Evolutionary conservation across 352 stramenopile genomes (phyloP).

Genomic region (Phytophthora fragariae): DNA sequence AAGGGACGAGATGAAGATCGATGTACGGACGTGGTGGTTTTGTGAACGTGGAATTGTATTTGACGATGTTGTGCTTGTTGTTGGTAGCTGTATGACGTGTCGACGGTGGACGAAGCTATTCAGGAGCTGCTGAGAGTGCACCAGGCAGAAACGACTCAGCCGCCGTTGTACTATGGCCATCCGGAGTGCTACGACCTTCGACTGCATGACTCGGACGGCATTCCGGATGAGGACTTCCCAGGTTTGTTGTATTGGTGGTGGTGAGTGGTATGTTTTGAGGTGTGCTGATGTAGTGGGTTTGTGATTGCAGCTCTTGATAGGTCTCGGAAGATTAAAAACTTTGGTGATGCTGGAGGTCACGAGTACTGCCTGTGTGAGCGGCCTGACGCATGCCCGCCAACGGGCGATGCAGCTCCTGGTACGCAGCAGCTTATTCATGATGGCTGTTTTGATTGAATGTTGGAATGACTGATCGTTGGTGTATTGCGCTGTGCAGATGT

Average conservation of each 20-base stretch:
- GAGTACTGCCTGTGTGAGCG: conserved; percentile 90
- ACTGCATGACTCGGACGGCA: conserved; percentile 84
- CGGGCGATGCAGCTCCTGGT: conserved; percentile 59
- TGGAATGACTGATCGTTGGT: conserved; percentile 2
- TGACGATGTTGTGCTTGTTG: conserved; percentile 11
- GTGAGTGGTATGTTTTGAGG: not conserved
- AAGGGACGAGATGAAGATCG: conserved; percentile 88
- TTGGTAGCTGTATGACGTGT: conserved; percentile 83
- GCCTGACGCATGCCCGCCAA: conserved; percentile 83
- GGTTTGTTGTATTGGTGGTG: conserved; percentile 35
- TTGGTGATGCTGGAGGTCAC: conserved; percentile 87
- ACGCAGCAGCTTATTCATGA: conserved; percentile 4
- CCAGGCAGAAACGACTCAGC: conserved; percentile 67
- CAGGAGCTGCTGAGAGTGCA: conserved; percentile 83
- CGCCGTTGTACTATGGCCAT: conserved; percentile 85
- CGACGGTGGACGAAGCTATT: conserved; percentile 89
- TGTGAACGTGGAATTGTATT: not conserved
- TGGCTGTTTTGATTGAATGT: not conserved
- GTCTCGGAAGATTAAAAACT: conserved; percentile 92
- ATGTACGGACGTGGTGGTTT: conserved; percentile 48
- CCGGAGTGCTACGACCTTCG: conserved; percentile 89
- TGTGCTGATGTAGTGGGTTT: conserved; percentile 9
- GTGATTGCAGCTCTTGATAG: conserved; percentile 69
- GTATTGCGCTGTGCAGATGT: conserved; percentile 33
- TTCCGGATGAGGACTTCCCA: conserved; percentile 89